Base-by-base conservation (phyloP, 352 stramenopile genomes). In the Phytopythium montanum region DNA sequence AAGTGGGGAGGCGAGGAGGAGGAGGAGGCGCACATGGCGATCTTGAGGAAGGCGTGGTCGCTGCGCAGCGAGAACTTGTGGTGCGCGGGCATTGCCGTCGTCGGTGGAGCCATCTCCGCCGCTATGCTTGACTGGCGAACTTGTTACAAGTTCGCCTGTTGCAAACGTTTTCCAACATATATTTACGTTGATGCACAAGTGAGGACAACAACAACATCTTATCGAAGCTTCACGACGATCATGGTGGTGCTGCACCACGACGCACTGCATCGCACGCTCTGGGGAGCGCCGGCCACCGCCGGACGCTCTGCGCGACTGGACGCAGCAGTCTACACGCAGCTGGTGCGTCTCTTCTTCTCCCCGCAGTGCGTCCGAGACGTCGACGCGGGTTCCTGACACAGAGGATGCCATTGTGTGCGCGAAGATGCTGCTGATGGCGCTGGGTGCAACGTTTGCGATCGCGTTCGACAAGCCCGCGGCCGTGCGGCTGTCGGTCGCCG, bases 211-310 rank as follows among this genome's bases (percentile, higher is more conserved):
- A n/a, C n/a, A 2, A 36, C 31, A 38, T 38, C n/a, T 38, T 38
- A 38, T 38, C 6, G 33, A 16, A 16, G 14, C 33, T 38, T 21
- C 41, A 60, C 53, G 46, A 26, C 41, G 56, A 57, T 38, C 12
- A 91, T 92, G 81, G 81, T 89, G 34, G 77, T 90, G 54, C 56
- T 88, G 42, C 66, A 85, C 23, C 79, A 92, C 41, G 70, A 87
- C 38, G 63, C 71, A 23, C 70, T 92, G 46, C 76, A 88, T 54
- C 70, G 76, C 26, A 75, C 72, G 29, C 67, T 92, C 18, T 92
- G 81, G 79, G 79, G 79, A 0, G 69, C 72, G 5, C 64, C 79
- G 28, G 62, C 70, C 19, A 71, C 68, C 50, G 29, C 60, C 10
- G 79, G 78, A 12, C 81, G 81, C 60, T 78, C 79, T 2, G 70